A percentile compares a stretch with the other conserved stretches of the same genome.
These are phyloP conservation scores for Sporothrix variecibatus DNA, from an alignment of 2,329 filamentous ascomycete species.

Conservation along the genomic window DNA sequence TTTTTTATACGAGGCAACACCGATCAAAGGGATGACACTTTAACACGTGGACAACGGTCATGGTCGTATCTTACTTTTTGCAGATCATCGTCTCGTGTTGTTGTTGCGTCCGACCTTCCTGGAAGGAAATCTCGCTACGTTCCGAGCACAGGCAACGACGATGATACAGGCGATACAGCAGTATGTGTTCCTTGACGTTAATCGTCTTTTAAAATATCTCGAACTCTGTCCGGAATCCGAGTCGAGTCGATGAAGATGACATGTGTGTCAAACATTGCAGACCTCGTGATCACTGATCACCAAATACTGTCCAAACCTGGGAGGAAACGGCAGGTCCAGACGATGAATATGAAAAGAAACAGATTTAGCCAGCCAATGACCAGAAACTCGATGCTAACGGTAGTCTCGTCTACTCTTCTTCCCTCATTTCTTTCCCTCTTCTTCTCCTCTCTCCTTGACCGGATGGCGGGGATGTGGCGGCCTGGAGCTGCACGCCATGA, in stretches of 20 bases:
- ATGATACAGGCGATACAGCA: background rate
- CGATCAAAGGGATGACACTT: background rate
- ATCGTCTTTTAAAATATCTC: background rate
- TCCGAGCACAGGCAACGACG: background rate
- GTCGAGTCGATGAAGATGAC: too few relatives aligned
- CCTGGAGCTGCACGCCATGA: slow-evolving; percentile 14
- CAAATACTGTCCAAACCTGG: background rate
- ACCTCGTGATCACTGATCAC: background rate
- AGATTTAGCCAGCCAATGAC: slow-evolving; percentile 15
- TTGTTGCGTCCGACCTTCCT: background rate
- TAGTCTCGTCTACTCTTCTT: background rate
- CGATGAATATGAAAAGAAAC: background rate
- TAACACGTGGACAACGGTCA: background rate
- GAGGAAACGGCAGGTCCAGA: background rate
- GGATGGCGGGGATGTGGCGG: background rate
- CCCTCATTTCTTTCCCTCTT: background rate
- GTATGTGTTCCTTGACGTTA: background rate
- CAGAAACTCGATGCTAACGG: background rate
- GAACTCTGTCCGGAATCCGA: background rate
- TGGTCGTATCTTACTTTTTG: background rate
- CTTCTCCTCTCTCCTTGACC: background rate
- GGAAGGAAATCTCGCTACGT: background rate
- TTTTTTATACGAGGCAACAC: background rate
- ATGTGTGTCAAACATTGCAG: background rate
- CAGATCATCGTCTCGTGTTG: background rate